phyloP scores from a whole-genome alignment of 495 filamentous ascomycete genomes.

The Aspergillus affinis region DNA sequence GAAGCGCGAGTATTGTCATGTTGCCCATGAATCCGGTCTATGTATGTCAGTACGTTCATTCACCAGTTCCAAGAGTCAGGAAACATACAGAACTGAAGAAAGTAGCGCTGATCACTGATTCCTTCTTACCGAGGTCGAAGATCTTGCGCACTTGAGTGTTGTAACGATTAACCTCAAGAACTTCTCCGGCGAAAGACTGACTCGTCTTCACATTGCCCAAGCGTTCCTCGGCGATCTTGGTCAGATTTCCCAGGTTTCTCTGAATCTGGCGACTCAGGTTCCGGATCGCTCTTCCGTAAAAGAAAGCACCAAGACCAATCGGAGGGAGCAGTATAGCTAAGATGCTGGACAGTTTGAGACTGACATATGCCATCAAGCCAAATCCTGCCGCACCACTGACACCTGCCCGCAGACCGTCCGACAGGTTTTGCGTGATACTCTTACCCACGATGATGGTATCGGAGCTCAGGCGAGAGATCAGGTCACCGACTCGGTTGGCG shows the following conservation, averaged over 20 bases:
- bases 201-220: conserved; percentile 93
- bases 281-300: conserved; percentile 84
- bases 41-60: conserved; percentile 18
- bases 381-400: conserved; percentile 90
- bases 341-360: conserved; percentile 84
- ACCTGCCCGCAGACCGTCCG: conserved; percentile 83
- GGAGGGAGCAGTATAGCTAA: conserved; percentile 86
- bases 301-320: conserved; percentile 84
- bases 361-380: conserved; percentile 88
- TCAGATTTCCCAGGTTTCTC: conserved; percentile 84
- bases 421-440: conserved; percentile 96
- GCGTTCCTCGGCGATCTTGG: conserved; percentile 95
- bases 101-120: conserved; percentile 83
- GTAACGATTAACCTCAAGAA: conserved; percentile 85
- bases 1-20: conserved; percentile 88
- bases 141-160: conserved; percentile 90
- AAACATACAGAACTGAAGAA: conserved; percentile 75
- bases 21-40: conserved; percentile 87
- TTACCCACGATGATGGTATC: conserved; percentile 98
- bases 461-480: conserved; percentile 91
- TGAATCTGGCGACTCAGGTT: conserved; percentile 89
- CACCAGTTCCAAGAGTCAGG: not conserved
- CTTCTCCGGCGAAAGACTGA: conserved; percentile 92
- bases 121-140: conserved; percentile 79
- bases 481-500: conserved; percentile 91